Evolutionary conservation across 805 yeast species (phyloP).

Genomic region (Jamesozyma piceae): DNA sequence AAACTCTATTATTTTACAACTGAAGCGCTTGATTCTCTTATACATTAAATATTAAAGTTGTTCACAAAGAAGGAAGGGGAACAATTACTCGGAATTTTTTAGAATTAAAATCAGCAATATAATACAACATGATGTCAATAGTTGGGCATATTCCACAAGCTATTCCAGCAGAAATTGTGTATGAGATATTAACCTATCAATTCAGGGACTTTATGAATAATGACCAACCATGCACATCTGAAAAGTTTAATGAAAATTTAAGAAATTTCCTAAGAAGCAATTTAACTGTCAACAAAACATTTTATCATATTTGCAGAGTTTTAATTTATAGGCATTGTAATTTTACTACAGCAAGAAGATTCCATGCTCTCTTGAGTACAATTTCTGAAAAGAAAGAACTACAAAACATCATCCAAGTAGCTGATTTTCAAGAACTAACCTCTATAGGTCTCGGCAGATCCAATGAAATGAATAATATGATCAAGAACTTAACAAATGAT

Average conservation of each 20-base stretch:
- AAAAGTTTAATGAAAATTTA: constrained; percentile 35
- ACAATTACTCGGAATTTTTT: neutral
- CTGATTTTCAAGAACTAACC: constrained; percentile 84
- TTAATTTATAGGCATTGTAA: constrained; percentile 57
- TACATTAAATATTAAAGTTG: no score
- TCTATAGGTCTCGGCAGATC: constrained; percentile 86
- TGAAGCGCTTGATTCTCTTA: no score
- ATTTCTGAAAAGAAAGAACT: constrained; percentile 38
- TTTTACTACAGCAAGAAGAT: constrained; percentile 73
- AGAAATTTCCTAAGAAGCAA: constrained; percentile 44
- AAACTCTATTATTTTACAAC: no score
- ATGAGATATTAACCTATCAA: constrained; percentile 46
- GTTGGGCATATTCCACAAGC: neutral
- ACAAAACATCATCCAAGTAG: constrained; percentile 52
- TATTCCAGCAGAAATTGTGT: constrained; percentile 48
- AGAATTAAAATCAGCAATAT: neutral
- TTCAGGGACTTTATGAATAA: constrained; percentile 42
- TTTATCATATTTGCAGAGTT: constrained; percentile 48
- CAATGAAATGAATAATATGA: constrained; percentile 80
- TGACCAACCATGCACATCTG: constrained; percentile 42
- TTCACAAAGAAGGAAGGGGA: neutral
- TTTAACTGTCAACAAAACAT: constrained; percentile 46
- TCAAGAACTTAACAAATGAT: constrained; percentile 74
- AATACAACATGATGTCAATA: neutral
- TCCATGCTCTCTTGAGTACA: constrained; percentile 58